Base-by-base conservation (phyloP, 768 basidiomycete genomes). In the Calocybe cyanea region DNA sequence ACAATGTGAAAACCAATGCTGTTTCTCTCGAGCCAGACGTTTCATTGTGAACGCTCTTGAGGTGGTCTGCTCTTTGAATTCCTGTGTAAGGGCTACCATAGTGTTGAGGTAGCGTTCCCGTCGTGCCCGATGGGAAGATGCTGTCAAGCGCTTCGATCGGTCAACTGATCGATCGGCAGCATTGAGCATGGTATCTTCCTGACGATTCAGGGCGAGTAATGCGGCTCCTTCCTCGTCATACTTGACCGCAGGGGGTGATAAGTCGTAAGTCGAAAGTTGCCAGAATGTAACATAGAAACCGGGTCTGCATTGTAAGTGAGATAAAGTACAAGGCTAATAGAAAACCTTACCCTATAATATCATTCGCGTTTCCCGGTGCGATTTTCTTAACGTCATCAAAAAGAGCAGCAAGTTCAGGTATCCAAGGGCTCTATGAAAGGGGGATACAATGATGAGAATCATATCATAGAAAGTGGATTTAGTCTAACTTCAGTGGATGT, bases 271-370 rank as follows among this genome's bases (percentile, higher is more conserved):
- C 0, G 91, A 87, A 41, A 98, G 66, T 62, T 97, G 94, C 96
- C 96, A 99, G 68, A 97, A 99, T 2, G 94, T 92, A 37, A 90
- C 66, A 58, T 93, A 97, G 68, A 99, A 98, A 2, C 83, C 87
- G 21, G 92, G 85, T 2, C 95, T 96, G 53, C 20, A 41, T 14
- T 35, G 44, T 10, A 42, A 43, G 52, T 39, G 18, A 54, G 42
- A 15, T 44, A 46, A 42, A 30, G 45, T 41, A 18, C 13, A 42
- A 42, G 11, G 9, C 15, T 38, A 49, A 21, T 50, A 31, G 42
- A 38, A 23, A 46, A 7, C 8, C 38, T 17, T 63, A 93, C 85
- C 87, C 86, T 54, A 94, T 80, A 32, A 83, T 65, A 28, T 85
- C 78, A 43, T 69, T 74, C 7, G 77, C 78, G 54, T 70, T 79